Evolutionary conservation across 257 asterid genomes (phyloP).

Genomic region (Nicotiana tabacum): DNA sequence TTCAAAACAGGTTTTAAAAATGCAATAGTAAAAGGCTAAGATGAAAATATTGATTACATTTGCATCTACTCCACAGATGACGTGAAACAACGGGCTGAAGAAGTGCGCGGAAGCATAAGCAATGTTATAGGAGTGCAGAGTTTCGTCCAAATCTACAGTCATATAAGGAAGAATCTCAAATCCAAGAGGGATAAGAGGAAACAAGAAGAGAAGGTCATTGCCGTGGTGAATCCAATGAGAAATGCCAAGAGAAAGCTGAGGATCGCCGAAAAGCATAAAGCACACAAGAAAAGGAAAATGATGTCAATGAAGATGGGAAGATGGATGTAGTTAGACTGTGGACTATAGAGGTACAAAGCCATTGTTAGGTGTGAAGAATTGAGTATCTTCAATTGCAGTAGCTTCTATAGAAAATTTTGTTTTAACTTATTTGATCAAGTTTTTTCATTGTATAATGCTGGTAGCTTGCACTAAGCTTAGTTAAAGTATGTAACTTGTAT

Average conservation of each 20-base stretch:
- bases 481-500: not conserved
- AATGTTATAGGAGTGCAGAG: conserved; percentile 50
- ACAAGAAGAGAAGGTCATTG: conserved; percentile 72
- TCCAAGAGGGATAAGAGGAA: conserved; percentile 84
- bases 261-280: conserved; percentile 65
- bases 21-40: too few relatives aligned
- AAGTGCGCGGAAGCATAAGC: conserved; percentile 49
- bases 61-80: conserved; percentile 46
- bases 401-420: conserved; percentile 2
- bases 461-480: not conserved
- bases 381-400: not conserved
- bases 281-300: conserved; percentile 78
- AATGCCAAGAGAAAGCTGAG: conserved; percentile 90
- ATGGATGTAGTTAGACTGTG: conserved; percentile 40
- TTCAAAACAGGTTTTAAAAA: too few relatives aligned
- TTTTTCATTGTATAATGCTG: not conserved
- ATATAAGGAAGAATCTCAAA: conserved; percentile 57
- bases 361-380: not conserved
- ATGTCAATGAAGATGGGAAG: conserved; percentile 69
- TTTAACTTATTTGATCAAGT: not conserved
- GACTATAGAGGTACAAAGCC: not conserved
- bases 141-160: conserved; percentile 54
- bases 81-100: conserved; percentile 63
- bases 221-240: conserved; percentile 75
- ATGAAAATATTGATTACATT: not conserved